These are phyloP conservation scores for Epichloe bromicola DNA, from an alignment of 2,329 filamentous ascomycete species.

Conservation along the genomic window DNA sequence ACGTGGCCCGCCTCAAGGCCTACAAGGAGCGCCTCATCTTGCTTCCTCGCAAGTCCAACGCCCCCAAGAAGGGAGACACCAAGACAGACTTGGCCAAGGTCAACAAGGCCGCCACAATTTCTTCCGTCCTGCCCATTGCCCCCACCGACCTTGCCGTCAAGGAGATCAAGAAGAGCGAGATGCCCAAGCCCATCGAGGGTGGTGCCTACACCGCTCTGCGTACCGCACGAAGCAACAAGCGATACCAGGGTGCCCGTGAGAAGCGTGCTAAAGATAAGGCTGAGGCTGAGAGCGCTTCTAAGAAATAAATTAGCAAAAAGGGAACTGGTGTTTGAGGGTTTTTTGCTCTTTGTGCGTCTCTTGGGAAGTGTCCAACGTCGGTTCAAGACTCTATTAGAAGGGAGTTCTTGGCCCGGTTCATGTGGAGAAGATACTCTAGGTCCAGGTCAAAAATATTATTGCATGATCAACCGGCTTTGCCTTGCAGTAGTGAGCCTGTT, in stretches of 20 bases:
- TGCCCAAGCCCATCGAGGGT: conserved; percentile 64
- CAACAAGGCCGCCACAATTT: conserved; percentile 36
- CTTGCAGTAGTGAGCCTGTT: conserved; percentile 12
- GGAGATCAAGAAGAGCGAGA: conserved; percentile 70
- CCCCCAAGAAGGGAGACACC: conserved; percentile 87
- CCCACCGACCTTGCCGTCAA: conserved; percentile 51
- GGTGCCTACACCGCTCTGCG: conserved; percentile 81
- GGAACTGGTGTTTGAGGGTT: conserved; percentile 30
- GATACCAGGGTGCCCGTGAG: conserved; percentile 72
- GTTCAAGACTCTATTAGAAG: conserved; percentile 22
- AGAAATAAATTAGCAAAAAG: conserved; percentile 57
- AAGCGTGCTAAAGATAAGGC: conserved; percentile 86
- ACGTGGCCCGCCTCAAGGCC: conserved; percentile 95
- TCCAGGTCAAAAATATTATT: conserved; percentile 28
- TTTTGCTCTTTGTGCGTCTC: conserved; percentile 29
- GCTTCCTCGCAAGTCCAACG: conserved; percentile 89
- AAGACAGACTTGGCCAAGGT: conserved; percentile 66
- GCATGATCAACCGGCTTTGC: conserved; percentile 26
- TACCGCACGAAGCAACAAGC: conserved; percentile 69
- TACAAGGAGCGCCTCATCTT: conserved; percentile 95
- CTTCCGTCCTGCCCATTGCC: conserved; percentile 57
- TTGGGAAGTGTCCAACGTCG: conserved; percentile 24
- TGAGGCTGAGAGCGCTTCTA: conserved; percentile 62
- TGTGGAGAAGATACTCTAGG: conserved; percentile 25
- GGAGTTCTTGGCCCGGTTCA: conserved; percentile 22